Conservation (phyloP, 441 rosid genomes). For the Heliophila coronopifolia region DNA sequence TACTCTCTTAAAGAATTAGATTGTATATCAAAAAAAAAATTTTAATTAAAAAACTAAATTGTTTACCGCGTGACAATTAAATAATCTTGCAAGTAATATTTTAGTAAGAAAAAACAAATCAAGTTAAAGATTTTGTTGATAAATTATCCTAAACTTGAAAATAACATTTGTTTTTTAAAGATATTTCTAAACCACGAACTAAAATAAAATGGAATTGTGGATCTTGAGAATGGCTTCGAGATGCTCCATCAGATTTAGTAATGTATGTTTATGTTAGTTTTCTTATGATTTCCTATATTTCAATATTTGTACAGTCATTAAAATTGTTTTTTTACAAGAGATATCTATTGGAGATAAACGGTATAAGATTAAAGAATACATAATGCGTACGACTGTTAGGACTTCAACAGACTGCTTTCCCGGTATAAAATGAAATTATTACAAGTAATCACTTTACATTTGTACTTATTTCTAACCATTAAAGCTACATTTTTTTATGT, state of each 20-base stretch:
- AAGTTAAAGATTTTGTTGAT: no score
- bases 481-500: background rate
- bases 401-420: slow-evolving; percentile 54
- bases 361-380: slow-evolving; percentile 65
- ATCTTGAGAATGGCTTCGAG: slow-evolving; percentile 72
- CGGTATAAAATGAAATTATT: slow-evolving; percentile 38
- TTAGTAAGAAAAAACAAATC: no score
- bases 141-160: no score
- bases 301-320: background rate
- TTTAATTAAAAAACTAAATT: no score
- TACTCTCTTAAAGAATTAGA: no score
- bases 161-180: slow-evolving; percentile 33
- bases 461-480: background rate
- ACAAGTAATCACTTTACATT: background rate
- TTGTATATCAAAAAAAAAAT: no score
- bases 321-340: slow-evolving; percentile 29
- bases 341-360: slow-evolving; percentile 47
- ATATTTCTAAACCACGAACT: slow-evolving; percentile 41
- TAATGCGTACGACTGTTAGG: slow-evolving; percentile 62
- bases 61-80: no score
- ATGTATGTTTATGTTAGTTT: slow-evolving; percentile 35
- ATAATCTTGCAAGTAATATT: no score
- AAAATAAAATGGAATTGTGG: slow-evolving; percentile 36
- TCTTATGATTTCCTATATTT: background rate
- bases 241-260: slow-evolving; percentile 44